Evolutionary conservation across 176 grass and related monocot genomes (phyloP).

Genomic region (Oryza brachyantha): DNA sequence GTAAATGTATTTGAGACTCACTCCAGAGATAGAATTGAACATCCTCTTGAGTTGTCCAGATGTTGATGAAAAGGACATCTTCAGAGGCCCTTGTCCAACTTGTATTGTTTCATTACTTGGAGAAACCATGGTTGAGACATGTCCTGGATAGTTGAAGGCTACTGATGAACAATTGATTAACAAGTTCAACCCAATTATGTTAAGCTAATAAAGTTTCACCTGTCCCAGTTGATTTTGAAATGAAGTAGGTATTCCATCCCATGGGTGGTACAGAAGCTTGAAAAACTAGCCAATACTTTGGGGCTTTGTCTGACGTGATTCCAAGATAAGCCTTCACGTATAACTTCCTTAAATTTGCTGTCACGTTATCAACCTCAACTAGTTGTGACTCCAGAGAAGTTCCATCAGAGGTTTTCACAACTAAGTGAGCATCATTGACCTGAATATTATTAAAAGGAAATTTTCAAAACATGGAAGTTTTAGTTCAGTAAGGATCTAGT

Average conservation of each 20-base stretch:
- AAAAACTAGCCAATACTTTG: constrained; percentile 90
- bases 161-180: too few relatives aligned
- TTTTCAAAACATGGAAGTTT: background rate
- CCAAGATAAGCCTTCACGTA: constrained; percentile 92
- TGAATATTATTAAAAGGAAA: constrained; percentile 36
- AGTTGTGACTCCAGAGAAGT: constrained; percentile 62
- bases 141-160: too few relatives aligned
- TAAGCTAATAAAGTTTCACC: constrained; percentile 35
- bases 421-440: constrained; percentile 67
- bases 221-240: constrained; percentile 49
- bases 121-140: constrained; percentile 33
- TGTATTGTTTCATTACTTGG: constrained; percentile 58
- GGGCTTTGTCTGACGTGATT: constrained; percentile 43
- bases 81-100: constrained; percentile 82
- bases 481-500: background rate
- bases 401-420: constrained; percentile 69
- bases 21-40: constrained; percentile 61
- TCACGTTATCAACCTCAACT: constrained; percentile 71
- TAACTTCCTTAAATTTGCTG: constrained; percentile 61
- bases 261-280: constrained; percentile 74
- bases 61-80: constrained; percentile 69
- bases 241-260: constrained; percentile 87
- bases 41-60: constrained; percentile 74
- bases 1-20: constrained; percentile 37
- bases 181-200: background rate